Base-by-base conservation (phyloP, 108 stramenopile species). In the Skeletonema menzelii region DNA sequence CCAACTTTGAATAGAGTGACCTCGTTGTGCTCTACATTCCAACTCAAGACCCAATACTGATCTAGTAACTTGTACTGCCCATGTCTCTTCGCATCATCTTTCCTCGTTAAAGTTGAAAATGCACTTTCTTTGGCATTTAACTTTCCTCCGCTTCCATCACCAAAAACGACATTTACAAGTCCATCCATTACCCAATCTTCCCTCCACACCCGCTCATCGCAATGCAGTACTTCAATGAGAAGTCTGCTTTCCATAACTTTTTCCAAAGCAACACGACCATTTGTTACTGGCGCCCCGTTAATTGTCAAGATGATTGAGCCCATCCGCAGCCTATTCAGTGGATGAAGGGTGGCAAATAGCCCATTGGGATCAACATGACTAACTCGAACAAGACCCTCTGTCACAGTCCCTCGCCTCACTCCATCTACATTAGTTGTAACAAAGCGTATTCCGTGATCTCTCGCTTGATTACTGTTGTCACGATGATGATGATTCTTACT, bases 201-300 rank as follows among this genome's bases (percentile, higher is more conserved):
- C 17, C 75, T 59, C 75, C 75, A 76, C 12, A 68, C 67, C 13
- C 75, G 37, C 14, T 76, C 75, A 61, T 76, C 75, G 8, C 60
- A 68, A 63, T 76, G 75, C 46, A 76, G 63, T 11, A 76, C 67
- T 53, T 76, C 75, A 26, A 76, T 56, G 17, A 76, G 47, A 13
- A 69, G 59, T 12, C 46, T 44, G 59, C 75, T 76, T 17, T 49
- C 67, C 75, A 76, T 76, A n/a, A 76, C 37, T 60, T 61, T 69
- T 37, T 76, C 75, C 32, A 76, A 49, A 44, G 75, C 75, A 27
- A 34, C 26, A 8, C 67, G 26, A 0, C 67, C 67, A 63, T 69
- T 76, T 15, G 75, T 63, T 27, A 64, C 66, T 17, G 75, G 75
- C 20, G 26, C 26, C 26, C 77, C 77, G 37, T 78, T 71, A 34